These are phyloP conservation scores for Candida quercuum DNA, from an alignment of 805 yeast species.

Conservation along the genomic window DNA sequence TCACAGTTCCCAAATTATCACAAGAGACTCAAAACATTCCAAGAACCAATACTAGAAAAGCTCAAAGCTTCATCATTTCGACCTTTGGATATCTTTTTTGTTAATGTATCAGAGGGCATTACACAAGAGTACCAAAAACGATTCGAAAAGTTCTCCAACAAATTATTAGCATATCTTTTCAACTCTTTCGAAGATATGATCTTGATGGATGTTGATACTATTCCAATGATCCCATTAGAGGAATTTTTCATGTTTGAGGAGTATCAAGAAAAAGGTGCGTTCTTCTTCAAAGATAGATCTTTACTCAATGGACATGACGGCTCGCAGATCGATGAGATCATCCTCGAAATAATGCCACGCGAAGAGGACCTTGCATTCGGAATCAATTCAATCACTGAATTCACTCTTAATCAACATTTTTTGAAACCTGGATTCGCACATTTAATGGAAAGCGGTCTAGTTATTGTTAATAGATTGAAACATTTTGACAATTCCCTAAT, in stretches of 20 bases:
- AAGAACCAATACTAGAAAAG: slow-evolving; percentile 15
- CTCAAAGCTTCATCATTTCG: slow-evolving; percentile 8
- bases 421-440: slow-evolving; percentile 12
- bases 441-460: slow-evolving; percentile 25
- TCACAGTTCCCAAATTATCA: background rate
- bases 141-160: slow-evolving; percentile 34
- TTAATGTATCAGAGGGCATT: slow-evolving; percentile 9
- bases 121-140: background rate
- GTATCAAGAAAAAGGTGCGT: slow-evolving; percentile 30
- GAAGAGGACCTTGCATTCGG: slow-evolving; percentile 6
- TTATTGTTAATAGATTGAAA: slow-evolving; percentile 11
- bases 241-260: slow-evolving; percentile 29
- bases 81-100: slow-evolving; percentile 24
- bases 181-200: slow-evolving; percentile 46
- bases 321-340: background rate
- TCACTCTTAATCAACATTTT: slow-evolving; percentile 7
- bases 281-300: slow-evolving; percentile 38
- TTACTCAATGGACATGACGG: background rate
- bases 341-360: slow-evolving; percentile 3
- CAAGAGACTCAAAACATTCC: background rate
- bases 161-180: slow-evolving; percentile 51
- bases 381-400: background rate
- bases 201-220: slow-evolving; percentile 50
- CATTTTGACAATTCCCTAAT: slow-evolving; percentile 23
- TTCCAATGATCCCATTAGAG: slow-evolving; percentile 34